Evolutionary conservation across 2,329 filamentous ascomycete genomes (phyloP), one percentile per base, ranked within the genome.

Genomic region (Drechmeria coniospora): DNA sequence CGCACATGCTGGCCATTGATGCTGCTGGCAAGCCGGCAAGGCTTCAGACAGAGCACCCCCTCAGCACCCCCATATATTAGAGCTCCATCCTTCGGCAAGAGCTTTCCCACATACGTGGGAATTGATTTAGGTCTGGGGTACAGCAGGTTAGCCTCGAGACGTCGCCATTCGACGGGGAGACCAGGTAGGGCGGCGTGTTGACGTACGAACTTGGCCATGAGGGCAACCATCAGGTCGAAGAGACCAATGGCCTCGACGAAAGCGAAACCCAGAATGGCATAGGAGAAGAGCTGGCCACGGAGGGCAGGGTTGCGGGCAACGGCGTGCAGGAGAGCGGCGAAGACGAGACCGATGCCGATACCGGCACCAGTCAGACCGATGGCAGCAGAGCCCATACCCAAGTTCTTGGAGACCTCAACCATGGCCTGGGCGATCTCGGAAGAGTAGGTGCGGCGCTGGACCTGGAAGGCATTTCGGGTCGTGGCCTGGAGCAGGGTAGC

Each of bases 271-370:
- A 90, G 68, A 79, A 90, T 87, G 73, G 81, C 81, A 67, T 90
- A 87, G 47, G 79, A 81, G 79, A 90, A 92, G 55, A 92, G 81
- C 74, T 92, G 83, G 59, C 81, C 82, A 68, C 81, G 79, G 67
- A 92, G 80, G 56, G 79, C 79, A 54, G 82, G 82, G 80, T 92
- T 92, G 68, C 82, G 81, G 68, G 82, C 80, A 59, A 90, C 81
- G 66, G 75, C 75, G 63, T 80, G 76, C 56, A 92, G 71, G 57
- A 92, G 80, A 53, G 80, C 76, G 56, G 79, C 81, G 74, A 92
- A 92, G 57, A 92, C 82, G 56, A 87, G 75, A 71, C 82, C 82
- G 64, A 90, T 92, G 81, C 82, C 82, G 61, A 90, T 82, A 83
- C 81, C 79, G 56, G 80, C 79, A 78, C 79, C 79, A 56, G 79